These are phyloP conservation scores for Amaranthus palmeri DNA, from an alignment of 148 eudicot genomes.

Conservation along the genomic window DNA sequence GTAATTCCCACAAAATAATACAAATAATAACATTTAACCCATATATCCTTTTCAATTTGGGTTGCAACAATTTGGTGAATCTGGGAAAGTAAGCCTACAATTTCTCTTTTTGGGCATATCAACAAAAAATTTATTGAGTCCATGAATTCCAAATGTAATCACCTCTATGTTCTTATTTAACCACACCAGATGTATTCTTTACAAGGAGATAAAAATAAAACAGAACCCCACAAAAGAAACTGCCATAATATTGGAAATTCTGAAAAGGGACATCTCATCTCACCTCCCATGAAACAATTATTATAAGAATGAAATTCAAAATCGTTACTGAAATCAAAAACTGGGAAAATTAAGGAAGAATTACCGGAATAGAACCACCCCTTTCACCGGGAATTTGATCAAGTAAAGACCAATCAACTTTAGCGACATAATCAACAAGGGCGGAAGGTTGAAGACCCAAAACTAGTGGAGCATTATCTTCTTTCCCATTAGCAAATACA, in stretches of 20 bases:
- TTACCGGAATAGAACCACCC: constrained; percentile 89
- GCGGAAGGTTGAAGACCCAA: constrained; percentile 86
- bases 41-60: too few species aligned
- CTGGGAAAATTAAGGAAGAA: not conserved
- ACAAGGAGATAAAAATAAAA: not conserved
- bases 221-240: not conserved
- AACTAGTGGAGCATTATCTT: constrained; percentile 11
- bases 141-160: too few species aligned
- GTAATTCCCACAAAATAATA: too few species aligned
- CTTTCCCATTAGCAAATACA: not conserved
- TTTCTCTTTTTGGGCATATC: too few species aligned
- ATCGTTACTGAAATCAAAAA: not conserved
- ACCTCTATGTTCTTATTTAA: too few species aligned
- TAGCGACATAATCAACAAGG: constrained; percentile 75
- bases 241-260: not conserved
- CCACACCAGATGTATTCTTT: too few species aligned
- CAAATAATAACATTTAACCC: too few species aligned
- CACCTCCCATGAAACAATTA: not conserved
- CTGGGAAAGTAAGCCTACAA: too few species aligned
- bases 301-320: not conserved
- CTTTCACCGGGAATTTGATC: constrained; percentile 65
- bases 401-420: constrained; percentile 76
- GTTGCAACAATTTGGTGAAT: too few species aligned
- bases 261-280: not conserved
- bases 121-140: too few species aligned